Evolutionary conservation across 331 rosid species (phyloP).

Genomic region (Quercus tomentella): DNA sequence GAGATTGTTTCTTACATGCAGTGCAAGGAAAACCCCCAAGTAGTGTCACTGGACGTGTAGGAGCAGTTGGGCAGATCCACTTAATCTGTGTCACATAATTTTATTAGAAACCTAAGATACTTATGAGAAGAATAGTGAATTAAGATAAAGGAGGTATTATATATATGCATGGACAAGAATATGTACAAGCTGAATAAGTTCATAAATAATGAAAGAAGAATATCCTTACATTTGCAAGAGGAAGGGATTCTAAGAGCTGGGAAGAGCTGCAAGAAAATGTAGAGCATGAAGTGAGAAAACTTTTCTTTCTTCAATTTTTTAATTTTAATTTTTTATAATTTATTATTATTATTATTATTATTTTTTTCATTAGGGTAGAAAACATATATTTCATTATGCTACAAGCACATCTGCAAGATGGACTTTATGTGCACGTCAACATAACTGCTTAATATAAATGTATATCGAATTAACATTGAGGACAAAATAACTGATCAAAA

Average conservation of each 20-base stretch:
- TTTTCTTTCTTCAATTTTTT: background rate
- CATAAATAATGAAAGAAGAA: conserved; percentile 15
- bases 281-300: conserved; percentile 30
- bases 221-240: conserved; percentile 80
- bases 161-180: background rate
- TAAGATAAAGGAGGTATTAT: conserved; percentile 2
- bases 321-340: too few relatives aligned
- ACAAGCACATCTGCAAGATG: background rate
- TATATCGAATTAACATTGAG: too few relatives aligned
- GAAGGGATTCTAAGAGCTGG: conserved; percentile 83
- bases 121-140: background rate
- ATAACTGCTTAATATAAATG: too few relatives aligned
- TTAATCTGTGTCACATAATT: conserved; percentile 55
- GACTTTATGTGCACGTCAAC: background rate
- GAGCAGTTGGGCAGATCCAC: conserved; percentile 99
- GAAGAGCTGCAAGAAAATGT: conserved; percentile 60
- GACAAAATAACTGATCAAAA: too few relatives aligned
- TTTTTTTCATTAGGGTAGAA: background rate
- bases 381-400: background rate
- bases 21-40: conserved; percentile 88
- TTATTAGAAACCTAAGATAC: conserved; percentile 9
- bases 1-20: conserved; percentile 56
- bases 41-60: conserved; percentile 69
- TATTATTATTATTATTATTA: background rate
- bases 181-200: conserved; percentile 18